Conservation (phyloP, 768 basidiomycete species). For the Mycena polygramma region DNA sequence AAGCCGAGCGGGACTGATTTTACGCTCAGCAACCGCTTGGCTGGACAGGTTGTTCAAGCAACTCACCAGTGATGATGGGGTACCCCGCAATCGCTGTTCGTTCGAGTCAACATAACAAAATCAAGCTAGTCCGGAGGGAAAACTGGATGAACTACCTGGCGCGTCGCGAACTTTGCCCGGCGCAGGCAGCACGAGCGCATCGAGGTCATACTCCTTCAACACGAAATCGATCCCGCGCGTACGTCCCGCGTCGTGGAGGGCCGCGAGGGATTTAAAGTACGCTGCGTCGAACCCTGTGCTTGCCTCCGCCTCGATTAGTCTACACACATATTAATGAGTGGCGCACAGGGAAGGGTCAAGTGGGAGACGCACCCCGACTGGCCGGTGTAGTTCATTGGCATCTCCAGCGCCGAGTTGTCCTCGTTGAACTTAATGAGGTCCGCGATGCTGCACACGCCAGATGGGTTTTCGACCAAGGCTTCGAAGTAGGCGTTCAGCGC, state of each 20-base stretch:
- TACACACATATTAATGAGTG: constrained; percentile 24
- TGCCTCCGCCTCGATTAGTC: constrained; percentile 53
- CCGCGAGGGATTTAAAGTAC: constrained; percentile 59
- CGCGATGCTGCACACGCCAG: constrained; percentile 66
- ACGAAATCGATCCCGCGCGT: constrained; percentile 67
- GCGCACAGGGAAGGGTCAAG: neutral
- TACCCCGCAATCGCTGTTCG: constrained; percentile 69
- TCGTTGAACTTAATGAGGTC: constrained; percentile 72
- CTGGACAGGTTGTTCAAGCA: neutral
- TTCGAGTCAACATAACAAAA: neutral
- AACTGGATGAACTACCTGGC: constrained; percentile 46
- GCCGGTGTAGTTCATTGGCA: constrained; percentile 52
- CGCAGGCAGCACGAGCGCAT: constrained; percentile 66
- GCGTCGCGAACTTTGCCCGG: constrained; percentile 53
- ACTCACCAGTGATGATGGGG: constrained; percentile 70
- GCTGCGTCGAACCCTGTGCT: constrained; percentile 58
- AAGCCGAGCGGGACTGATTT: constrained; percentile 71
- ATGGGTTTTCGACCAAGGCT: constrained; percentile 63
- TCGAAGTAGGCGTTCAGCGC: constrained; percentile 64
- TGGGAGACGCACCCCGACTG: constrained; percentile 52
- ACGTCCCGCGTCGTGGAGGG: constrained; percentile 60
- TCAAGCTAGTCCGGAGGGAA: constrained; percentile 12
- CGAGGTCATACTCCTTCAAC: constrained; percentile 58
- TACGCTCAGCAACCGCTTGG: neutral
- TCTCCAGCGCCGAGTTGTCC: constrained; percentile 63